A percentile compares a stretch with the other conserved stretches of the same genome.
These are phyloP conservation scores for Osmanthus fragrans DNA, from an alignment of 257 asterid genomes.

Conservation along the genomic window DNA sequence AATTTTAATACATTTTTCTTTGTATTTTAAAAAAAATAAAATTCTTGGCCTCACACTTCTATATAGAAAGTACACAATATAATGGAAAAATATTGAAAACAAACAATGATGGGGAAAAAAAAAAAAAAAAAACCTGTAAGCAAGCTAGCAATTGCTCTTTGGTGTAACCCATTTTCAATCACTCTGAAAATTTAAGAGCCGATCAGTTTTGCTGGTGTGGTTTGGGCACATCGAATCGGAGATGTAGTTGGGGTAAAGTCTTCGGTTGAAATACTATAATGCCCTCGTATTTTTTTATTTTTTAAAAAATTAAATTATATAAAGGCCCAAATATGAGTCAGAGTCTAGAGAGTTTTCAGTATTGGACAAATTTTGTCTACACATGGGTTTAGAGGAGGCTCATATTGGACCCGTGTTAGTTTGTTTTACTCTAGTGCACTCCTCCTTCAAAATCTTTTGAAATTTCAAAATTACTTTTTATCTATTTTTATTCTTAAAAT, in stretches of 20 bases:
- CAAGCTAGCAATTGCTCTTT: conserved; percentile 63
- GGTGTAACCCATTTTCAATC: conserved; percentile 51
- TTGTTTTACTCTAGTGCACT: no score
- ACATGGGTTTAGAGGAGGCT: no score
- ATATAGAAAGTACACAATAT: background rate
- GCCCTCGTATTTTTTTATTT: background rate
- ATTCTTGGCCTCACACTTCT: background rate
- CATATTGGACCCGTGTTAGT: no score
- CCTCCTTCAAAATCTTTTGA: no score
- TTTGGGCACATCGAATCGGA: conserved; percentile 8
- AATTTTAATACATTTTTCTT: background rate
- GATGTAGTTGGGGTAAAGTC: background rate
- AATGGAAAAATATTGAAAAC: background rate
- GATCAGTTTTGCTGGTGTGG: conserved; percentile 18
- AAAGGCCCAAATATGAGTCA: no score
- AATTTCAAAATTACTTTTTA: no score
- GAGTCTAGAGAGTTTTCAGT: no score
- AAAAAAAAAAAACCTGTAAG: conserved; percentile 56
- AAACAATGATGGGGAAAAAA: background rate
- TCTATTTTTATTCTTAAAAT: no score
- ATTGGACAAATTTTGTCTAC: no score
- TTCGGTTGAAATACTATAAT: conserved; percentile 2
- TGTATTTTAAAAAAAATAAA: conserved; percentile 1
- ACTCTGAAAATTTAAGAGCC: conserved; percentile 20
- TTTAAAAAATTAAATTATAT: no score